A percentile compares a stretch with the other conserved stretches of the same genome.
These are phyloP conservation scores for Pestalotiopsis fici DNA, from an alignment of 2,329 filamentous ascomycete genomes.

Conservation along the genomic window DNA sequence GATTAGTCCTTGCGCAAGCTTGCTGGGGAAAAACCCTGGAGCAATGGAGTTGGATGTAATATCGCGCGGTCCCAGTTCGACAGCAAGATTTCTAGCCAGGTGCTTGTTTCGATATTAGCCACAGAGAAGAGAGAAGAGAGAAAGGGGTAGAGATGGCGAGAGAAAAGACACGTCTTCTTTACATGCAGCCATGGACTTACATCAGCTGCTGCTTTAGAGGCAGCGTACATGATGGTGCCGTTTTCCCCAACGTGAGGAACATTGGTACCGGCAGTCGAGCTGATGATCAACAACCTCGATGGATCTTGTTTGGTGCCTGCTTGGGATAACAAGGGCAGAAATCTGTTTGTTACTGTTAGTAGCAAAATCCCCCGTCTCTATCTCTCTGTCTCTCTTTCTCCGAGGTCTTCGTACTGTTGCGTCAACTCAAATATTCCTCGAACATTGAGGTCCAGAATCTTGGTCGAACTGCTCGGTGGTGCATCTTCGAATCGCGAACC, in stretches of 20 bases:
- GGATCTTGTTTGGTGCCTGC: constrained; percentile 49
- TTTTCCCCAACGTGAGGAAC: constrained; percentile 61
- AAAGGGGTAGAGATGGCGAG: no score
- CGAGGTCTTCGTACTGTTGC: constrained; percentile 46
- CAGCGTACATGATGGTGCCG: constrained; percentile 66
- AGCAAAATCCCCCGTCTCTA: background rate
- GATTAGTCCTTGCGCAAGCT: constrained; percentile 68
- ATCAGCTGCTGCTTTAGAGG: constrained; percentile 66
- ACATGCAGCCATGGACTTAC: constrained; percentile 28
- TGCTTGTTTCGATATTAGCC: constrained; percentile 46
- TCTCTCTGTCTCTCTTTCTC: background rate
- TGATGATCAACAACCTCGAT: constrained; percentile 65
- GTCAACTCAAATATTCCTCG: constrained; percentile 71
- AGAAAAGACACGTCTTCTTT: no score
- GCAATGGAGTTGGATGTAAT: constrained; percentile 69
- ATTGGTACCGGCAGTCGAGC: constrained; percentile 65
- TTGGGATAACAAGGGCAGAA: constrained; percentile 45
- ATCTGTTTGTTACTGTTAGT: constrained; percentile 1
- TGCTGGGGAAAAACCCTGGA: constrained; percentile 69
- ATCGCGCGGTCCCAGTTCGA: constrained; percentile 63
- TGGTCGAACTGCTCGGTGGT: constrained; percentile 61
- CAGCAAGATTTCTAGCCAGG: constrained; percentile 39
- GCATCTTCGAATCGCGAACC: constrained; percentile 65
- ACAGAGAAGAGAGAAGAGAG: no score
- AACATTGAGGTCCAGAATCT: constrained; percentile 71